Evolutionary conservation across 768 basidiomycete genomes (phyloP).

Genomic region (Boletus tylopilopsis): DNA sequence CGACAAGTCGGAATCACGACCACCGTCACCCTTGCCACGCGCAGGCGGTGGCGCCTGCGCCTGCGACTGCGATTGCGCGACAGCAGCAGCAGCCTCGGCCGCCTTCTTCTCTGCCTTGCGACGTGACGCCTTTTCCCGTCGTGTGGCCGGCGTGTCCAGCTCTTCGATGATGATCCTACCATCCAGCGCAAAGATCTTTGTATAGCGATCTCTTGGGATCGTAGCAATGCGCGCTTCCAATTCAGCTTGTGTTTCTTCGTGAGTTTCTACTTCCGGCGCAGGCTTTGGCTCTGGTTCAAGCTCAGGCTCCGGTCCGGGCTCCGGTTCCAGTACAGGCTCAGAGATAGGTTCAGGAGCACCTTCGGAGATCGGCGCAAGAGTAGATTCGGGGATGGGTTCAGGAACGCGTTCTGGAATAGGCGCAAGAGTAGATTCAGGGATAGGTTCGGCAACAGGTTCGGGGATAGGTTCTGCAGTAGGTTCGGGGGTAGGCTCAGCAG

Average conservation of each 20-base stretch:
- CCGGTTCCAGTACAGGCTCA: background rate
- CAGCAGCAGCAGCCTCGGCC: slow-evolving; percentile 25
- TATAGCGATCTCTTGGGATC: slow-evolving; percentile 28
- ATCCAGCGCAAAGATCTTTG: slow-evolving; percentile 32
- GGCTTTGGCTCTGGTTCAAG: background rate
- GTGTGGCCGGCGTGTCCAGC: slow-evolving; percentile 66
- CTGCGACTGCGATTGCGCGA: slow-evolving; percentile 4
- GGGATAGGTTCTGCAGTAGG: too few relatives aligned
- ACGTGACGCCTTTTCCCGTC: slow-evolving; percentile 52
- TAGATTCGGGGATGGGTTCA: background rate
- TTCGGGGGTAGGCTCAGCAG: background rate
- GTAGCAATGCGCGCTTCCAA: slow-evolving; percentile 27
- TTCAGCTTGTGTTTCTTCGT: slow-evolving; percentile 10
- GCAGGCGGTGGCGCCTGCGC: background rate
- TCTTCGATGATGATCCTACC: slow-evolving; percentile 65
- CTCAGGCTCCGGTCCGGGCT: background rate
- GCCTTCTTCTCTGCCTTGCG: slow-evolving; percentile 37
- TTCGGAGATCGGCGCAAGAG: too few relatives aligned
- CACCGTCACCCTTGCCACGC: slow-evolving; percentile 12
- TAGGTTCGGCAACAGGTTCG: background rate
- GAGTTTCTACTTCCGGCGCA: background rate
- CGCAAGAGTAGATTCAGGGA: background rate
- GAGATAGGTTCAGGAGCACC: background rate
- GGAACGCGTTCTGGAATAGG: background rate
- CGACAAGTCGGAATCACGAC: slow-evolving; percentile 41